A percentile compares a stretch with the other conserved stretches of the same genome.
Evolutionary conservation across 345 rosid species (phyloP).

Genomic region (Aurinia saxatilis): DNA sequence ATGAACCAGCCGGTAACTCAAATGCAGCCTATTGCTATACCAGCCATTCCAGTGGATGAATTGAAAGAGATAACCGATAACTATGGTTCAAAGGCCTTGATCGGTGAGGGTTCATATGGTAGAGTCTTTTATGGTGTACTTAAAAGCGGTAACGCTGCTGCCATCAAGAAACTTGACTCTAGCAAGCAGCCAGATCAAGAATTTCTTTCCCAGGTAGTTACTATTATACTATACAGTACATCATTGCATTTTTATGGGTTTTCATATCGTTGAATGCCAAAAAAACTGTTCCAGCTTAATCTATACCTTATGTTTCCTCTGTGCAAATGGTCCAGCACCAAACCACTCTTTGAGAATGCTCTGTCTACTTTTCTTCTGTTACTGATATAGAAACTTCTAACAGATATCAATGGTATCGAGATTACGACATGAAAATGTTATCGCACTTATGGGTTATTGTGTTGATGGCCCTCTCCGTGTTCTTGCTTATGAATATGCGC

Average conservation of each 20-base stretch:
- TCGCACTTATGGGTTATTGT: constrained; percentile 69
- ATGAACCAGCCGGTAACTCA: constrained; percentile 32
- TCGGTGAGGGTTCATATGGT: constrained; percentile 92
- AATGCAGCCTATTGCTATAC: constrained; percentile 48
- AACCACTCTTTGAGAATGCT: background rate
- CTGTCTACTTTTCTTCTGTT: background rate
- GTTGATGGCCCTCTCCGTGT: constrained; percentile 75
- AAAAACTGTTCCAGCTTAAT: background rate
- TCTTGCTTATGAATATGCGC: constrained; percentile 78
- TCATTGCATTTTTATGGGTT: background rate
- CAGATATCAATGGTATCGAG: constrained; percentile 88
- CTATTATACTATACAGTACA: no score
- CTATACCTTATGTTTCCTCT: background rate
- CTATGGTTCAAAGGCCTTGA: constrained; percentile 54
- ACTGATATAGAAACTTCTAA: background rate
- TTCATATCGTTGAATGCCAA: background rate
- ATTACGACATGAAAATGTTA: constrained; percentile 64
- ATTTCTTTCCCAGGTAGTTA: constrained; percentile 80
- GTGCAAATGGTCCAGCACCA: background rate
- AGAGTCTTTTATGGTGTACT: constrained; percentile 73
- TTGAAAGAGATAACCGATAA: constrained; percentile 58
- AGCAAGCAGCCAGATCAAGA: constrained; percentile 89
- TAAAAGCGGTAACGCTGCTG: constrained; percentile 49
- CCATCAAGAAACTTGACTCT: constrained; percentile 82
- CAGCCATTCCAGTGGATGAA: constrained; percentile 46